Conservation (phyloP, 306 rosid species). For the Trifolium dubium region DNA sequence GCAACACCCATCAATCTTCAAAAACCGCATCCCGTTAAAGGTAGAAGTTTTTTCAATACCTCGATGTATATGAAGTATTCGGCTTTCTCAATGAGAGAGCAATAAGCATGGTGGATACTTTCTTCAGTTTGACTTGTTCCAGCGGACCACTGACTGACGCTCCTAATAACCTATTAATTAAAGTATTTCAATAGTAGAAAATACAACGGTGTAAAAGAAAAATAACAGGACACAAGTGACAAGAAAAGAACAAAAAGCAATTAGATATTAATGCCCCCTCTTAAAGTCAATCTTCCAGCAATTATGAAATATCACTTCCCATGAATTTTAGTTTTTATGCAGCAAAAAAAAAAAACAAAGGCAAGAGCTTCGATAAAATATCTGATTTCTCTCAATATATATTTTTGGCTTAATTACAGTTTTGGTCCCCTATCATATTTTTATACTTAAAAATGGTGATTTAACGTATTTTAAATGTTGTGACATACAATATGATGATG, state of each 20-base stretch:
- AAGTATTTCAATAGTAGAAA: conserved; percentile 28
- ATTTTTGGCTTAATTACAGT: no score
- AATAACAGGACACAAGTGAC: conserved; percentile 26
- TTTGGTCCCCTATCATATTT: no score
- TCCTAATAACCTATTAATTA: conserved; percentile 81
- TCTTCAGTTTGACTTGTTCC: conserved; percentile 97
- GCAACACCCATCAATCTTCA: conserved; percentile 19
- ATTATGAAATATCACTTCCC: conserved; percentile 24
- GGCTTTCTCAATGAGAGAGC: conserved; percentile 91
- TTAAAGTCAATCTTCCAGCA: conserved; percentile 29
- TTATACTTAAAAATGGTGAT: no score
- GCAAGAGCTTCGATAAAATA: conserved; percentile 24
- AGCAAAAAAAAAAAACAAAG: conserved; percentile 11
- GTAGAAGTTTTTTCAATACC: conserved; percentile 54
- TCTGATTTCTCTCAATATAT: conserved; percentile 22
- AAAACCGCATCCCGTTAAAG: conserved; percentile 12
- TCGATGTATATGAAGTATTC: conserved; percentile 95
- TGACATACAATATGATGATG: no score
- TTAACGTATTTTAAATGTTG: no score
- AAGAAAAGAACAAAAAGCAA: conserved; percentile 32
- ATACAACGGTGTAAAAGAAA: conserved; percentile 29
- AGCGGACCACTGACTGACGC: conserved; percentile 99
- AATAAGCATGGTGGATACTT: conserved; percentile 94
- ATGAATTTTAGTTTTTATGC: conserved; percentile 13
- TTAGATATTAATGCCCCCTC: conserved; percentile 22